A percentile compares a stretch with the other conserved stretches of the same genome.
Conservation (phyloP, 176 grass and related monocot genomes). For the Musa beccarii region DNA sequence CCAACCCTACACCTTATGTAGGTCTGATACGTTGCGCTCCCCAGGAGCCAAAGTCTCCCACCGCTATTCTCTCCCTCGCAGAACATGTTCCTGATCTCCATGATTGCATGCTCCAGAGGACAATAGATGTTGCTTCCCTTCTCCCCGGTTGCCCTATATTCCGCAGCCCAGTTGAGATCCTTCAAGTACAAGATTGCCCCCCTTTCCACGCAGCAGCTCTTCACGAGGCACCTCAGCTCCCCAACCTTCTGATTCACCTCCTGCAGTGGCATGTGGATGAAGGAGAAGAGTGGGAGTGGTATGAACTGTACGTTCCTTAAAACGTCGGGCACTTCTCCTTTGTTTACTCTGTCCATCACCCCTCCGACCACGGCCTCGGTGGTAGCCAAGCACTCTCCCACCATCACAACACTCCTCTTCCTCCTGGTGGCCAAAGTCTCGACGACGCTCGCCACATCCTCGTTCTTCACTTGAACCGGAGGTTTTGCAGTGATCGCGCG, state of each 20-base stretch:
- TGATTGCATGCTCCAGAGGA: slow-evolving; percentile 65
- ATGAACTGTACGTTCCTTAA: slow-evolving; percentile 65
- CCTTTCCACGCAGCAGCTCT: slow-evolving; percentile 38
- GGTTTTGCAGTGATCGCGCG: neutral
- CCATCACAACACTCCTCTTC: slow-evolving; percentile 44
- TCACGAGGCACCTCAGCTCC: slow-evolving; percentile 55
- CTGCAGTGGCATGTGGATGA: slow-evolving; percentile 35
- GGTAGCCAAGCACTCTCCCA: slow-evolving; percentile 35
- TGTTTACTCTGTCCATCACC: slow-evolving; percentile 75
- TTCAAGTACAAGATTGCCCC: slow-evolving; percentile 50
- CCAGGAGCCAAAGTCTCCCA: slow-evolving; percentile 50
- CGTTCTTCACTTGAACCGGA: neutral
- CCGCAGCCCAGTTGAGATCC: slow-evolving; percentile 61
- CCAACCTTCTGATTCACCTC: slow-evolving; percentile 57
- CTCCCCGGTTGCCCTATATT: slow-evolving; percentile 28
- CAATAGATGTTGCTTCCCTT: slow-evolving; percentile 36
- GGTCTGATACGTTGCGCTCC: slow-evolving; percentile 41
- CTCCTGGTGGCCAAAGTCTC: slow-evolving; percentile 41
- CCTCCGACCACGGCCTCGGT: slow-evolving; percentile 42
- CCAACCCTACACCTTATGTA: slow-evolving; percentile 49
- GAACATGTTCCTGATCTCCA: slow-evolving; percentile 61
- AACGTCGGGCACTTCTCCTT: slow-evolving; percentile 41
- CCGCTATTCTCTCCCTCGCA: slow-evolving; percentile 1
- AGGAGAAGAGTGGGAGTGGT: slow-evolving; percentile 39
- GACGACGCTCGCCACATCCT: slow-evolving; percentile 52